Base-by-base conservation (phyloP, 1,139 yeast genomes). In the Protomyces macrosporus region DNA sequence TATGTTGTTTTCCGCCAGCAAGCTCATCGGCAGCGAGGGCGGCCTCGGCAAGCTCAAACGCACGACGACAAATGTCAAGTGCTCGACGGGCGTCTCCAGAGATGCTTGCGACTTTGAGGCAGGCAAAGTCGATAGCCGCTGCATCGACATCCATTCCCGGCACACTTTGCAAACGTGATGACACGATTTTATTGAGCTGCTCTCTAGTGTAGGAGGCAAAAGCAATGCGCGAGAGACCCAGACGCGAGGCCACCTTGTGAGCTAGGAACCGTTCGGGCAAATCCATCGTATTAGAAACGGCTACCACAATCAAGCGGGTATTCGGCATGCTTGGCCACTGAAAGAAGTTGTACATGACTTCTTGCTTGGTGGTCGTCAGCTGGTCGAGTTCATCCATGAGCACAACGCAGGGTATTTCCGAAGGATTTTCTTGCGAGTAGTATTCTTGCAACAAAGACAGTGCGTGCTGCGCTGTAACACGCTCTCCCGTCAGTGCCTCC, bases 71-170 rank as follows among this genome's bases (percentile, higher is more conserved):
- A 14, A 93, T 88, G 66, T 88, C 88, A 64, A 95, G 77, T 0
- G 97, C 98, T 68, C 98, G 79, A 70, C 99, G 80, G 1, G 98
- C 98, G 77, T 93, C 99, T 65, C 99, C 98, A 74, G 95, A 88
- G 3, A 93, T 97, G 76, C 95, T 86, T 6, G 98, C 97, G 53
- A 93, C 95, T 74, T 90, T 90, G 74, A 97, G 82, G 0, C 97
- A 84, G 0, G 97, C 97, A 78, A 88, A 90, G 66, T 87, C 93
- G 66, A 91, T 83, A 0, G 98, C 97, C 72, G 88, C 96, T 33
- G 80, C 77, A 45, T 84, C 83, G 61, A 91, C 72, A 5, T 73
- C 67, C n/a, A 69, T 65, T 30, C 68, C 69, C 10, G 73, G 78
- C 40, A 87, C 74, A 68, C 81, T 78, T 50, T 83, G 84, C 57